These are phyloP conservation scores for Kwoniella botswanensis DNA, from an alignment of 768 basidiomycete species.

Conservation along the genomic window DNA sequence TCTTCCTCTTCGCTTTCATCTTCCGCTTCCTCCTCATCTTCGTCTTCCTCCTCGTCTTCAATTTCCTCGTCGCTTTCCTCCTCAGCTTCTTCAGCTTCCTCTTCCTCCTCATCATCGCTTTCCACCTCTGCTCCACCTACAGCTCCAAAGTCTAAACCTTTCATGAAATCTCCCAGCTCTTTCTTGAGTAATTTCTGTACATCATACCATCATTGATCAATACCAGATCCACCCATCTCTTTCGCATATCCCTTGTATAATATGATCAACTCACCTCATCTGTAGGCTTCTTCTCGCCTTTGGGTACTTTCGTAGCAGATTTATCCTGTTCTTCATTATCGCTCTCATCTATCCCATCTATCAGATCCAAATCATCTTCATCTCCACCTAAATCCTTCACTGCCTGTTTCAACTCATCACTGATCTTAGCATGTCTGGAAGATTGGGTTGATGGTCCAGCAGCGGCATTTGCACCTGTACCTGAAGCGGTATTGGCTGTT, in stretches of 20 bases:
- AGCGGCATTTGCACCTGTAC: slow-evolving; percentile 10
- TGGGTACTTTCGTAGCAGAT: slow-evolving; percentile 18
- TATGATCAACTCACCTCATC: slow-evolving; percentile 32
- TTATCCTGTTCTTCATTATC: slow-evolving; percentile 33
- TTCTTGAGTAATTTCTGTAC: slow-evolving; percentile 48
- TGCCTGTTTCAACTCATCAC: slow-evolving; percentile 44
- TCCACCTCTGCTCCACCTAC: slow-evolving; percentile 27
- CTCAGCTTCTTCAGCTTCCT: slow-evolving; percentile 58
- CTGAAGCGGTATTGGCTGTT: background rate
- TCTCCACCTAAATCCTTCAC: slow-evolving; percentile 57
- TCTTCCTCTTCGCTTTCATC: slow-evolving; percentile 45
- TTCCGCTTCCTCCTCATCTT: slow-evolving; percentile 32
- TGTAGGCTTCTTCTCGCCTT: slow-evolving; percentile 12
- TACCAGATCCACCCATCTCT: background rate
- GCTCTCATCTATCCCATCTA: slow-evolving; percentile 52
- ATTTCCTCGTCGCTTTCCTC: slow-evolving; percentile 59
- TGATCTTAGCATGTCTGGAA: slow-evolving; percentile 25
- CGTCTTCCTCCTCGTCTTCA: slow-evolving; percentile 47
- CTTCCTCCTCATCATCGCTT: slow-evolving; percentile 52
- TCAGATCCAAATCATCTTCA: slow-evolving; percentile 53
- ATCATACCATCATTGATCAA: slow-evolving; percentile 11
- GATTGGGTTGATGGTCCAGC: slow-evolving; percentile 14
- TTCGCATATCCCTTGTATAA: background rate
- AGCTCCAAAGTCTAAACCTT: slow-evolving; percentile 50
- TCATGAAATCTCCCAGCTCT: slow-evolving; percentile 56